Percentiles rank a stretch among this genome's conserved stretches.
Evolutionary conservation across 148 eudicot species (phyloP).

Genomic region (Nyssa sinensis): DNA sequence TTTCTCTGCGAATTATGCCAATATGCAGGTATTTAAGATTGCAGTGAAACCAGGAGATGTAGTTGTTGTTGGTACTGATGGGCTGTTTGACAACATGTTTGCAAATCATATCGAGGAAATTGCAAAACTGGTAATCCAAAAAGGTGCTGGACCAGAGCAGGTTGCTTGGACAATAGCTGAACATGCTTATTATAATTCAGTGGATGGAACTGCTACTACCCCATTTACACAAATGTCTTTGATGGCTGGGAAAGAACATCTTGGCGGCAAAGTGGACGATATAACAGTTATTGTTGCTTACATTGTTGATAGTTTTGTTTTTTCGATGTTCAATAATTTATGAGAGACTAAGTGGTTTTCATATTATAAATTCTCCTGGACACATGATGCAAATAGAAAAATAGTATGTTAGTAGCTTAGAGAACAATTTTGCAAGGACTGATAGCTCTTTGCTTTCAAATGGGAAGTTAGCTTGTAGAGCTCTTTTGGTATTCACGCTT

Average conservation of each 20-base stretch:
- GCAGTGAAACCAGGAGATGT: background rate
- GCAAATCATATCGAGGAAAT: background rate
- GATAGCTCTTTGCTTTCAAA: too few species aligned
- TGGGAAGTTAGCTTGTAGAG: too few species aligned
- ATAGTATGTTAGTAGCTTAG: background rate
- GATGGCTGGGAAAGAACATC: slow-evolving; percentile 3
- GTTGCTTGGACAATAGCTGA: slow-evolving; percentile 16
- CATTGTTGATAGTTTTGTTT: background rate
- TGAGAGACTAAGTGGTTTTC: background rate
- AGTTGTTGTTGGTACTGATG: slow-evolving; percentile 9
- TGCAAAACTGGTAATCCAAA: background rate
- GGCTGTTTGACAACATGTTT: slow-evolving; percentile 16
- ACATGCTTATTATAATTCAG: slow-evolving; percentile 18
- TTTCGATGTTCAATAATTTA: background rate
- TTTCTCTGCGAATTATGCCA: background rate
- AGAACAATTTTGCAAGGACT: background rate
- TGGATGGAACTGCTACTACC: background rate
- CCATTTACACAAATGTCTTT: background rate
- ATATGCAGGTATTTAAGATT: background rate
- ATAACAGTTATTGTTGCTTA: slow-evolving; percentile 15
- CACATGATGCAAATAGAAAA: background rate
- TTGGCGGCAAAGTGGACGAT: slow-evolving; percentile 16
- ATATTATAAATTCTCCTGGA: too few species aligned
- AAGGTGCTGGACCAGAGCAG: slow-evolving; percentile 1
- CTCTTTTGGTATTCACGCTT: too few species aligned